Percentiles rank a stretch among this genome's conserved stretches.
These are phyloP conservation scores for Talaromyces nanjingensis DNA, from an alignment of 495 filamentous ascomycete genomes.

Conservation along the genomic window DNA sequence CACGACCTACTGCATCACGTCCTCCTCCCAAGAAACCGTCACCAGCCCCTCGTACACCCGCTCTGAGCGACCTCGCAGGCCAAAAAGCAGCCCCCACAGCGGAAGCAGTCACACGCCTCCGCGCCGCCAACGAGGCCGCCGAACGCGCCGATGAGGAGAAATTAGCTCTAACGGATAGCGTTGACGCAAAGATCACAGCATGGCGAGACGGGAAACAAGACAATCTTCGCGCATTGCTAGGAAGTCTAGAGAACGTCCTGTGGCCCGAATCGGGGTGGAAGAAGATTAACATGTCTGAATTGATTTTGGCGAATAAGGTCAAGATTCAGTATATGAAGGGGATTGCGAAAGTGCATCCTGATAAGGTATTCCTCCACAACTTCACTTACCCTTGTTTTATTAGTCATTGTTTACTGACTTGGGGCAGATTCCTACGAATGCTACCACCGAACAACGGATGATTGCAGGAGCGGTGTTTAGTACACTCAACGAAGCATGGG, in stretches of 20 bases:
- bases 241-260: conserved; percentile 81
- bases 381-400: no score
- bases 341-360: conserved; percentile 95
- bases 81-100: conserved; percentile 23
- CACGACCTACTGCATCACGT: conserved; percentile 18
- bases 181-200: conserved; percentile 65
- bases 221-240: conserved; percentile 80
- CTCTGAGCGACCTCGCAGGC: conserved; percentile 12
- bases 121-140: conserved; percentile 73
- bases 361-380: conserved; percentile 65
- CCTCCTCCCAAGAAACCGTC: conserved; percentile 29
- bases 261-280: conserved; percentile 95
- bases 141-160: conserved; percentile 86
- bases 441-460: conserved; percentile 92
- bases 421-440: conserved; percentile 69
- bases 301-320: conserved; percentile 84
- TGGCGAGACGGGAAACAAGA: conserved; percentile 90
- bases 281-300: conserved; percentile 87
- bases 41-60: conserved; percentile 17
- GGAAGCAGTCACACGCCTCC: conserved; percentile 69
- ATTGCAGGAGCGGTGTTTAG: conserved; percentile 86
- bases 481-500: conserved; percentile 95
- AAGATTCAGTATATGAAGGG: conserved; percentile 99
- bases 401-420: no score
- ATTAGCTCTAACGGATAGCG: conserved; percentile 75